A percentile compares a stretch with the other conserved stretches of the same genome.
phyloP scores from a whole-genome alignment of 2,329 filamentous ascomycete species.

The Endocalyx cinctus region DNA sequence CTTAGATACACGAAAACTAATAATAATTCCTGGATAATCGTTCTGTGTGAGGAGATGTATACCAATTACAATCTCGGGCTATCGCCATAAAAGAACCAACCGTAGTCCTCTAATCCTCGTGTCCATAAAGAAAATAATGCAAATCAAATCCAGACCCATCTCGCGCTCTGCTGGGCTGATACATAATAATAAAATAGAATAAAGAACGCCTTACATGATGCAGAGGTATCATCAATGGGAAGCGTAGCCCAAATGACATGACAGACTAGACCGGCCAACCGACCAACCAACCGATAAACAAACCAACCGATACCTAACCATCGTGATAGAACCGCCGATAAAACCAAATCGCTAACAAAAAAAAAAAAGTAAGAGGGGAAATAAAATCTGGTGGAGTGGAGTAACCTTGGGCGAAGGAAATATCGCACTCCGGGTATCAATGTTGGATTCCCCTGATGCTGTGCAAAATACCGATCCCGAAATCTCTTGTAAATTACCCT shows the following conservation, averaged over 20 bases:
- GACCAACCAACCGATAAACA: slow-evolving; percentile 1
- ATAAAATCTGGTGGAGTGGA: slow-evolving; percentile 23
- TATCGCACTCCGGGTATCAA: slow-evolving; percentile 31
- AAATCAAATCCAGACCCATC: slow-evolving; percentile 11
- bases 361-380: slow-evolving; percentile 14
- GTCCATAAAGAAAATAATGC: slow-evolving; percentile 4
- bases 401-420: slow-evolving; percentile 18
- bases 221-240: slow-evolving; percentile 19
- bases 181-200: slow-evolving; percentile 2
- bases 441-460: slow-evolving; percentile 25
- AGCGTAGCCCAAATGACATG: too few species aligned
- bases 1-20: too few species aligned
- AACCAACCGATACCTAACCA: slow-evolving; percentile 4
- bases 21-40: neutral
- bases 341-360: slow-evolving; percentile 9
- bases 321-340: too few species aligned
- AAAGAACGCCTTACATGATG: slow-evolving; percentile 25
- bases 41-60: neutral
- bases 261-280: too few species aligned
- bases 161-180: slow-evolving; percentile 18
- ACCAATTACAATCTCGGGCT: neutral
- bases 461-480: slow-evolving; percentile 20
- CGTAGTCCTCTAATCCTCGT: neutral
- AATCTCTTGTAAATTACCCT: slow-evolving; percentile 10
- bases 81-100: neutral